Base-by-base conservation (phyloP, 441 rosid species). In the Aleurites moluccanus region DNA sequence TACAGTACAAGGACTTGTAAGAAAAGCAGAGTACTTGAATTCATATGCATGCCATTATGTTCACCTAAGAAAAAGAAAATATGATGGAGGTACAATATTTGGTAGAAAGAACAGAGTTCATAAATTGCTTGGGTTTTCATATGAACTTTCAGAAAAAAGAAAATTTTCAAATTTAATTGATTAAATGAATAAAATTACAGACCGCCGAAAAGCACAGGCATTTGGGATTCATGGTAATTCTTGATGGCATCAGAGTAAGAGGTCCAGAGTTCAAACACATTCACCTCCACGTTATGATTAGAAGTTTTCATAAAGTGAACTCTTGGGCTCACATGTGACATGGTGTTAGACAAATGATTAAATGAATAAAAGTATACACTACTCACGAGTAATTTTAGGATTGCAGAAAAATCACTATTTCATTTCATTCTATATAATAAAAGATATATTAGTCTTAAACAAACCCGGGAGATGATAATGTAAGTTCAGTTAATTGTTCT, bases 71-170 rank as follows among this genome's bases (percentile, higher is more conserved):
- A 38, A 33, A 38, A 21, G 35, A 15, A 3, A n/a, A 33, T 33
- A 52, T 30, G 7, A 56, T 47, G 33, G 0, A 35, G 66, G 55
- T 18, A 23, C 40, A n/a, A 1, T 5, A 42, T 47, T 67, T 38
- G 50, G 52, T 67, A 13, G 45, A 13, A 74, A 74, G 16, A 16
- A 25, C 2, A 66, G 30, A 33, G 23, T 27, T 6, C 21, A 42
- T 13, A 55, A 60, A 2, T 42, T 27, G n/a, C 40, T 74, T 27
- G 10, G 23, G 21, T 28, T 72, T 27, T 23, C 16, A 38, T 50
- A 14, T 66, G 42, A 38, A 3, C 64, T 56, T 47, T 57, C 16
- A 11, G 57, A 65, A 65, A 74, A 66, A 23, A 59, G 25, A 47
- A 57, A 60, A 49, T 49, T 49, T 14, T 49, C 53, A 49, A 49